Conservation (phyloP, 2,329 filamentous ascomycete genomes). For the Fusarium sp. region DNA sequence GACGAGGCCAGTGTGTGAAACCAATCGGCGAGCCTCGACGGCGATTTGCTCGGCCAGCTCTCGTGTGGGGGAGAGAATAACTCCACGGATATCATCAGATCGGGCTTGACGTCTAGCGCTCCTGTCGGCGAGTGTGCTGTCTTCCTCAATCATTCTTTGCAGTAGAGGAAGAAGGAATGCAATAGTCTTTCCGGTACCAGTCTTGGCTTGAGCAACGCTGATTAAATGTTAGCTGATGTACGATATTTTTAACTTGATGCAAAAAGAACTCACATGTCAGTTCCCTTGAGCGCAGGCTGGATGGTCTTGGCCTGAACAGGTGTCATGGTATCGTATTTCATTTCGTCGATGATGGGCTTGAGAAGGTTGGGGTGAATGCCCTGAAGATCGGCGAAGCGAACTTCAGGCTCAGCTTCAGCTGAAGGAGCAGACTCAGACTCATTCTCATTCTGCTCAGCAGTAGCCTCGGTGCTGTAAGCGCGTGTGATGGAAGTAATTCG, state of each 20-base stretch:
- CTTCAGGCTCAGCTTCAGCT: conserved; percentile 42
- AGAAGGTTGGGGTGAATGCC: conserved; percentile 74
- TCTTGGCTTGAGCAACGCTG: conserved; percentile 90
- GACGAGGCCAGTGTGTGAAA: conserved; percentile 71
- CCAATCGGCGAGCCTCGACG: conserved; percentile 78
- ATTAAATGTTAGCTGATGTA: conserved; percentile 32
- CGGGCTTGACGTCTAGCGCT: conserved; percentile 49
- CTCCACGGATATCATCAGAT: conserved; percentile 71
- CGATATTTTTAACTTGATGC: not conserved
- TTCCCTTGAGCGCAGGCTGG: conserved; percentile 79
- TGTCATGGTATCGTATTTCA: conserved; percentile 88
- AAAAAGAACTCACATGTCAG: conserved; percentile 76
- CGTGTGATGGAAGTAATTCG: conserved; percentile 44
- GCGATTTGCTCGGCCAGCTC: conserved; percentile 86
- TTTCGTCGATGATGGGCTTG: conserved; percentile 72
- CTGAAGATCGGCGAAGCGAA: conserved; percentile 58
- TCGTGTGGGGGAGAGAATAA: conserved; percentile 82
- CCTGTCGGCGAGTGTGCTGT: conserved; percentile 68
- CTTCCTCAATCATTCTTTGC: conserved; percentile 76
- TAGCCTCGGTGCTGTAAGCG: conserved; percentile 55
- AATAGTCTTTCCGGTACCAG: conserved; percentile 95
- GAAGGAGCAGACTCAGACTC: conserved; percentile 8
- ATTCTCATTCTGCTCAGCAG: conserved; percentile 37
- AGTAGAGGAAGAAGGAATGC: conserved; percentile 90
- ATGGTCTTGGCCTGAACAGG: conserved; percentile 91